Evolutionary conservation across 257 asterid species (phyloP).

Genomic region (Plantago major): DNA sequence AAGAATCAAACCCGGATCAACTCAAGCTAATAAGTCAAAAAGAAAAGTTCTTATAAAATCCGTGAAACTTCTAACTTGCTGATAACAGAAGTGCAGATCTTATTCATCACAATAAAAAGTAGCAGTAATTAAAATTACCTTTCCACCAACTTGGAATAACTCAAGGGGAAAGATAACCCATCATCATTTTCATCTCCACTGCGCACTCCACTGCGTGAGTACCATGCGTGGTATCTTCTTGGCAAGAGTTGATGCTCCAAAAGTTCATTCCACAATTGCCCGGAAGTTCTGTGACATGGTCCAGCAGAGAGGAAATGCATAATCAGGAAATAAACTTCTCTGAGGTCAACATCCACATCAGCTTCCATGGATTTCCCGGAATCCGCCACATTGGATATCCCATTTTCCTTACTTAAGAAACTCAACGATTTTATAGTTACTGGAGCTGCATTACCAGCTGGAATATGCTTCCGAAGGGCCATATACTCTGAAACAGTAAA

Average conservation of each 20-base stretch:
- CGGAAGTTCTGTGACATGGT: constrained; percentile 88
- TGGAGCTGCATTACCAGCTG: constrained; percentile 52
- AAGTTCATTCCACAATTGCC: constrained; percentile 96
- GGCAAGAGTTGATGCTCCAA: constrained; percentile 95
- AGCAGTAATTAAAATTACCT: constrained; percentile 44
- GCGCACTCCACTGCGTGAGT: constrained; percentile 70
- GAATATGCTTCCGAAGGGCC: constrained; percentile 80
- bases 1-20: neutral
- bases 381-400: constrained; percentile 50
- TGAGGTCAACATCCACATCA: constrained; percentile 70
- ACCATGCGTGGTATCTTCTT: constrained; percentile 96
- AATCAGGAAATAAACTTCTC: constrained; percentile 89
- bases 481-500: constrained; percentile 49
- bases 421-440: constrained; percentile 58
- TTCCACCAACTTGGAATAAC: constrained; percentile 70
- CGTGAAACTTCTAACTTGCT: neutral
- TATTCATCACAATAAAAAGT: constrained; percentile 11
- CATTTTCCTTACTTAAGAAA: constrained; percentile 60
- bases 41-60: neutral
- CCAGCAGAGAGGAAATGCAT: constrained; percentile 98
- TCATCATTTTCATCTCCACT: constrained; percentile 88
- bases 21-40: neutral
- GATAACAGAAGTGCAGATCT: neutral
- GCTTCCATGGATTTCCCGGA: constrained; percentile 45
- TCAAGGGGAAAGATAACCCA: constrained; percentile 83